A percentile compares a stretch with the other conserved stretches of the same genome.
Conservation (phyloP, 2,329 filamentous ascomycete genomes). For the Beauveria varroae region DNA sequence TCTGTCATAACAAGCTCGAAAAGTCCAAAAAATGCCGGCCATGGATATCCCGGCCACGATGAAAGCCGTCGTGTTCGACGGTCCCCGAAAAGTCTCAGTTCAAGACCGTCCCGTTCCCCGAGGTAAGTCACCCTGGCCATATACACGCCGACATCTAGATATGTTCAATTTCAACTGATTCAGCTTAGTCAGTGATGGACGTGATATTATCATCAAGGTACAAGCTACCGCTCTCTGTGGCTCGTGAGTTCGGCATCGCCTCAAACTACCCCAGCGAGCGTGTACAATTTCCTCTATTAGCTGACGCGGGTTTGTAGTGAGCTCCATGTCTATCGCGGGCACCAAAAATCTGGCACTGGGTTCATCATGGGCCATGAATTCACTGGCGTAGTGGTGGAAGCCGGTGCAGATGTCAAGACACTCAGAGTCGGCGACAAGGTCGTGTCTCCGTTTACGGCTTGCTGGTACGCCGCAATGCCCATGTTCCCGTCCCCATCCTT, state of each 20-base stretch:
- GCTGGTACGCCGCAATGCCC: slow-evolving; percentile 49
- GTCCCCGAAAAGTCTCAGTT: slow-evolving; percentile 64
- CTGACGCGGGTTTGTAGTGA: slow-evolving; percentile 45
- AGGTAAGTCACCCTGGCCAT: slow-evolving; percentile 25
- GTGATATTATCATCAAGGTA: slow-evolving; percentile 78
- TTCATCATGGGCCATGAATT: slow-evolving; percentile 81
- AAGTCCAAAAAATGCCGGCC: neutral
- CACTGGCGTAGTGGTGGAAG: slow-evolving; percentile 64
- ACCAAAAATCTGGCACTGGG: slow-evolving; percentile 59
- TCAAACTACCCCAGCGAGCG: neutral
- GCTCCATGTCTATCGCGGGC: slow-evolving; percentile 78
- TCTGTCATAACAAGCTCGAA: neutral
- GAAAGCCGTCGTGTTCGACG: slow-evolving; percentile 85
- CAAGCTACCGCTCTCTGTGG: slow-evolving; percentile 79
- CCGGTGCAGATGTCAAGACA: slow-evolving; percentile 59
- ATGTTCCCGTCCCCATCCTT: too few relatives aligned
- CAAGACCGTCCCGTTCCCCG: slow-evolving; percentile 74
- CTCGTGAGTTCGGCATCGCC: slow-evolving; percentile 49
- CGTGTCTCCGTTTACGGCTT: slow-evolving; percentile 76
- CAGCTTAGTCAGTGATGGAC: slow-evolving; percentile 53
- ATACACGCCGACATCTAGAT: neutral
- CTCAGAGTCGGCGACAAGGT: slow-evolving; percentile 69
- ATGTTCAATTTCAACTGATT: slow-evolving; percentile 13
- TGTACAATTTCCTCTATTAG: neutral
- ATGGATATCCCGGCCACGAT: slow-evolving; percentile 49